phyloP scores from a whole-genome alignment of 176 grass and related monocot species.

The Oryza rufipogon region DNA sequence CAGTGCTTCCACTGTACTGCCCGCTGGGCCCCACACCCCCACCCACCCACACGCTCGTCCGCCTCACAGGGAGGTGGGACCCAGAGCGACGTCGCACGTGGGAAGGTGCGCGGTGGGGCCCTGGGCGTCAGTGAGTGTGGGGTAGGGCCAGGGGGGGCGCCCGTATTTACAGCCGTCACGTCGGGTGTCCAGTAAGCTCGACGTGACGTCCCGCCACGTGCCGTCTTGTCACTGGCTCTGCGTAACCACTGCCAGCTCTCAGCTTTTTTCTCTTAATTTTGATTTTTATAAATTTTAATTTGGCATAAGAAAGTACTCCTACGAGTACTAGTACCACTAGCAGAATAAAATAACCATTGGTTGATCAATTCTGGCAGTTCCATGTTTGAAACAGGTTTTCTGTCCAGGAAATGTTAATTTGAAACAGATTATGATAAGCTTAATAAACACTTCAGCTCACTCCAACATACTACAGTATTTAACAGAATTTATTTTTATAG shows the following conservation, averaged over 20 bases:
- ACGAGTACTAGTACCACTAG: too few species aligned
- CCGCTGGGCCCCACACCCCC: background rate
- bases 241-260: background rate
- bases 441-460: too few species aligned
- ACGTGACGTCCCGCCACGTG: slow-evolving; percentile 53
- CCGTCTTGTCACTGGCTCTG: background rate
- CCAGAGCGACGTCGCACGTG: slow-evolving; percentile 39
- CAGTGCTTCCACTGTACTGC: slow-evolving; percentile 18
- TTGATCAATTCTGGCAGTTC: too few species aligned
- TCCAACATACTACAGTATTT: too few species aligned
- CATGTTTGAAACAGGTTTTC: too few species aligned
- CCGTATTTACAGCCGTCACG: slow-evolving; percentile 64
- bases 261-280: background rate
- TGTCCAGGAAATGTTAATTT: too few species aligned
- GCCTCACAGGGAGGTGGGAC: background rate
- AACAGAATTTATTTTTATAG: too few species aligned
- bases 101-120: slow-evolving; percentile 15
- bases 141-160: slow-evolving; percentile 1
- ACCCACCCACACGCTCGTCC: background rate
- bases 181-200: slow-evolving; percentile 32
- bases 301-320: too few species aligned
- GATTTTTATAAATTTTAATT: background rate
- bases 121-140: slow-evolving; percentile 13
- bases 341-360: too few species aligned
- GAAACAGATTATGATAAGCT: too few species aligned